Conservation (phyloP, 2,329 filamentous ascomycete species). For the Grosmannia huntii region DNA sequence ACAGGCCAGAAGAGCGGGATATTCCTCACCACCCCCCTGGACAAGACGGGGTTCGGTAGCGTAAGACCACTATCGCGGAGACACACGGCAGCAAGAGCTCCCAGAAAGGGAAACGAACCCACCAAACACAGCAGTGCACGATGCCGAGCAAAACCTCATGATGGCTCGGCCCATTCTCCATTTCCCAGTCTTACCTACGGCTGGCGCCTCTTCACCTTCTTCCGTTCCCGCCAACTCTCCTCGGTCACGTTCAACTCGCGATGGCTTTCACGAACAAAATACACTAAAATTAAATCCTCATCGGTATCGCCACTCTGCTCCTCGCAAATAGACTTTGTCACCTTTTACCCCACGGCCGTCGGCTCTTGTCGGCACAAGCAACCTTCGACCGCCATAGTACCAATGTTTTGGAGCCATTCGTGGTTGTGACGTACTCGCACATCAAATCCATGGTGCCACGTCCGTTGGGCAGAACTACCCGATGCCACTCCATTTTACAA, state of each 20-base stretch:
- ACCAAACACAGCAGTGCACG: background rate
- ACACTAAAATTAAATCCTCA: too few relatives aligned
- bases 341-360: background rate
- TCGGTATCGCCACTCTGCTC: too few relatives aligned
- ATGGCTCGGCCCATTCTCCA: slow-evolving; percentile 1
- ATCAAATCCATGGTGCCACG: background rate
- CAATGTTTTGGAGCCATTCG: background rate
- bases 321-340: too few relatives aligned
- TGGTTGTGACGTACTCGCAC: background rate
- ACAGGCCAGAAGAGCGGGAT: too few relatives aligned
- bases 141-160: background rate
- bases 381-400: background rate
- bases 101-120: background rate
- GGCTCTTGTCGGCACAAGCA: background rate
- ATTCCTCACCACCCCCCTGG: too few relatives aligned
- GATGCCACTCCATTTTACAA: background rate
- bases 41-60: background rate
- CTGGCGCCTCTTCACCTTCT: background rate
- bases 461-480: background rate
- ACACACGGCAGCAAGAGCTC: background rate
- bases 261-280: too few relatives aligned
- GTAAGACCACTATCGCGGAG: too few relatives aligned
- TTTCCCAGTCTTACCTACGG: background rate
- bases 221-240: too few relatives aligned
- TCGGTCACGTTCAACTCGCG: too few relatives aligned